Percentiles rank a stretch among this genome's conserved stretches.
Conservation (phyloP, 1,284 basidiomycete species). For the Ustilago xerochloae region DNA sequence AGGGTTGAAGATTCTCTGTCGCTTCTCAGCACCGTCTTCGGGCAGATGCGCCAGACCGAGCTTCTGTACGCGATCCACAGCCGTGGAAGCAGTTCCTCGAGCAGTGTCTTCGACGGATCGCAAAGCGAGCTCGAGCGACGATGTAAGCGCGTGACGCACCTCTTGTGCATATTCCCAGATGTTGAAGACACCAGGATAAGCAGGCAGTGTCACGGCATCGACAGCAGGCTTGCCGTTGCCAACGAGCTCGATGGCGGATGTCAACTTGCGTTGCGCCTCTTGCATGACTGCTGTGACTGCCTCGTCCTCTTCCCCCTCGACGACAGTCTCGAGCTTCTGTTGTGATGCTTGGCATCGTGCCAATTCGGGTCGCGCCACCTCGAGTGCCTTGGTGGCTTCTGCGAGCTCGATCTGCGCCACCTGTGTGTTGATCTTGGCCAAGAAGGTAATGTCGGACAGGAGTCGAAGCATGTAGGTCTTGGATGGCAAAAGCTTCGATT, state of each 20-base stretch:
- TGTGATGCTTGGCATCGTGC: constrained; percentile 77
- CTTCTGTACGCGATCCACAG: constrained; percentile 77
- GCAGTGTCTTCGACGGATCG: constrained; percentile 86
- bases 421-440: constrained; percentile 86
- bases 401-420: constrained; percentile 85
- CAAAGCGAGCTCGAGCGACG: constrained; percentile 85
- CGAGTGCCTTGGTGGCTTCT: constrained; percentile 79
- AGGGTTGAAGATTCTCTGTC: constrained; percentile 83
- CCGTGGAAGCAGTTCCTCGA: constrained; percentile 76
- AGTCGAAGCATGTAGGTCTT: constrained; percentile 91
- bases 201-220: constrained; percentile 71
- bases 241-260: constrained; percentile 81
- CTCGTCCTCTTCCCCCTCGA: constrained; percentile 84
- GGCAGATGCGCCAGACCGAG: constrained; percentile 85
- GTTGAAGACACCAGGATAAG: constrained; percentile 86
- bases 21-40: constrained; percentile 55
- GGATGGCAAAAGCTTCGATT: constrained; percentile 95
- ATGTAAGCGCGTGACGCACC: constrained; percentile 81
- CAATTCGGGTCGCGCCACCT: constrained; percentile 75
- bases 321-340: constrained; percentile 79
- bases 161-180: constrained; percentile 90
- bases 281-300: constrained; percentile 75
- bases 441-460: constrained; percentile 85
- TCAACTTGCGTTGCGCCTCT: constrained; percentile 71
- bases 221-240: constrained; percentile 76